Base-by-base conservation (phyloP, 2,329 filamentous ascomycete species). In the Apiospora aurea region DNA sequence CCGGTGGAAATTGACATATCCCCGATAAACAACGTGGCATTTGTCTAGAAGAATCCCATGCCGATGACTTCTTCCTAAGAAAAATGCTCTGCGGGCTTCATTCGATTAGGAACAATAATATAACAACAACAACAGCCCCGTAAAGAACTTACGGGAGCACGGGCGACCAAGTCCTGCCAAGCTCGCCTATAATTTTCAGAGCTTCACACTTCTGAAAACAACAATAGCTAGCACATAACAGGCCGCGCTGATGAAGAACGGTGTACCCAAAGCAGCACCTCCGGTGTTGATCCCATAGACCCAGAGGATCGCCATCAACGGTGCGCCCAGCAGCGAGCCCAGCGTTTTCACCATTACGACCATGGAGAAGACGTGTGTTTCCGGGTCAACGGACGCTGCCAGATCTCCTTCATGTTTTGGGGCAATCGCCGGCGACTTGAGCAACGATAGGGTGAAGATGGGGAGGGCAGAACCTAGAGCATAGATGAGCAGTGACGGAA, bases 291-390 rank as follows among this genome's bases (percentile, higher is more conserved):
- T 83, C 2, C 84, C 85, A n/a, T 76, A 75, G 6, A 87, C 82
- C 86, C 86, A 87, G 2, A 86, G 70, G 1, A 79, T 73, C 3
- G 85, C 84, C 85, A 87, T 87, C 11, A 85, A 74, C 0, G 85
- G 84, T 1, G 85, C 85, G 0, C 86, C 86, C 0, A 87, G 71
- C 13, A 87, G 79, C 8, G 85, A 85, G 4, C 85, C 86, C 0
- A 84, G 77, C 0, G 85, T 86, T 77, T 86, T 85, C 1, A 86
- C 80, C 75, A 87, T 80, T 85, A 87, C 87, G 18, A 86, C 85
- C n/a, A 87, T 82, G 2, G 86, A 85, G 71, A 87, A 87, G 1
- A 87, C 79, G 43, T 85, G 84, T 5, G 80, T 80, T 41, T 85
- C 83, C 0, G 80, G 75, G 18, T 82, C 79, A 0, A 73, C 71